Percentiles rank a stretch among this genome's conserved stretches.
These are phyloP conservation scores for Peronospora farinosa DNA, from an alignment of 352 stramenopile genomes.

Conservation along the genomic window DNA sequence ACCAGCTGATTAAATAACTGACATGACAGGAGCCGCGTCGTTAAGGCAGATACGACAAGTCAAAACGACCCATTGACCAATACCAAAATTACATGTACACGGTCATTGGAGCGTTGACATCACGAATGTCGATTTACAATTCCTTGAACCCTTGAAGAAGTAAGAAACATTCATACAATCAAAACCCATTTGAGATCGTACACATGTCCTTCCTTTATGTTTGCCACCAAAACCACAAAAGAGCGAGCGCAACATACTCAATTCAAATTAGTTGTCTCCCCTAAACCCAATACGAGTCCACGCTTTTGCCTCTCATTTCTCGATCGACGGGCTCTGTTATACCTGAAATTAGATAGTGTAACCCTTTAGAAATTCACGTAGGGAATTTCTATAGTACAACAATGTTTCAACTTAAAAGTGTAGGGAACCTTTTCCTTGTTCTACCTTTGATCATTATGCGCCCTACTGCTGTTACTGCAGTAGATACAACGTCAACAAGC, in stretches of 20 bases:
- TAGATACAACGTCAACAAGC: constrained; percentile 4
- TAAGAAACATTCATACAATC: constrained; percentile 3
- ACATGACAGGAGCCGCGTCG: too few species aligned
- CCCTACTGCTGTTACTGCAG: constrained; percentile 5
- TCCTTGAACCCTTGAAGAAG: too few species aligned
- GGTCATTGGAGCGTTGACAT: too few species aligned
- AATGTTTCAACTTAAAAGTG: constrained; percentile 3
- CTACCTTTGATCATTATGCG: constrained; percentile 11
- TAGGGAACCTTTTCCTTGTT: not conserved
- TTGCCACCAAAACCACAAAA: too few species aligned
- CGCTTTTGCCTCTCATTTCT: constrained; percentile 26
- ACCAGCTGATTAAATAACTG: too few species aligned
- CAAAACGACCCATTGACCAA: too few species aligned
- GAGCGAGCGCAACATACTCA: constrained; percentile 17
- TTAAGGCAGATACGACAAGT: not conserved
- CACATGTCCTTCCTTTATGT: too few species aligned
- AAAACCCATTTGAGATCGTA: not conserved
- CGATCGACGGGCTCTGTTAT: constrained; percentile 15
- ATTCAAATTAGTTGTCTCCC: constrained; percentile 7
- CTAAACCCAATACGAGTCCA: constrained; percentile 14
- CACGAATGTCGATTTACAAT: too few species aligned
- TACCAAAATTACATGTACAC: too few species aligned
- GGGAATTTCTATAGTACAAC: constrained; percentile 11
- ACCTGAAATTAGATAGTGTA: not conserved
- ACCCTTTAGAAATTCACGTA: not conserved